Evolutionary conservation across 2,329 filamentous ascomycete genomes (phyloP).

Genomic region (Calonectria leucothoes): DNA sequence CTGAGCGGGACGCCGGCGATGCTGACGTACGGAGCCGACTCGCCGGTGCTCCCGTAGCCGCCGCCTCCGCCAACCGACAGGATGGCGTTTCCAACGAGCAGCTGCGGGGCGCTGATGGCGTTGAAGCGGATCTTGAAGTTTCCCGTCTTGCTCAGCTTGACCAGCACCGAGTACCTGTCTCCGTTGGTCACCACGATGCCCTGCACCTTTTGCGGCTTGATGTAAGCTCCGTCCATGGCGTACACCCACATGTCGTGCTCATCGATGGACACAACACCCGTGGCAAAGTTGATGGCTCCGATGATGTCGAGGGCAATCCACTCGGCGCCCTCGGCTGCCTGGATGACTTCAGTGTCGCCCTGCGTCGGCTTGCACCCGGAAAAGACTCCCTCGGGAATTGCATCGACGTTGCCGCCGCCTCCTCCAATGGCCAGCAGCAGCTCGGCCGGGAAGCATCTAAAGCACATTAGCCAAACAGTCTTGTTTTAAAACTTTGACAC

Average conservation of each 20-base stretch:
- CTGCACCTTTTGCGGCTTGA: slow-evolving; percentile 62
- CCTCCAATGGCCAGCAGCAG: slow-evolving; percentile 51
- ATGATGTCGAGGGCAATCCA: slow-evolving; percentile 69
- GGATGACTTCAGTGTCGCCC: slow-evolving; percentile 56
- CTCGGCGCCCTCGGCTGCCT: slow-evolving; percentile 32
- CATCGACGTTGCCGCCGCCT: slow-evolving; percentile 46
- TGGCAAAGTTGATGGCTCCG: slow-evolving; percentile 60
- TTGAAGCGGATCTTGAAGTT: slow-evolving; percentile 67
- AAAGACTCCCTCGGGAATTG: slow-evolving; percentile 57
- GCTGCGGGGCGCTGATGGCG: slow-evolving; percentile 61
- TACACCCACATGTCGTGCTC: slow-evolving; percentile 65
- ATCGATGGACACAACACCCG: slow-evolving; percentile 60
- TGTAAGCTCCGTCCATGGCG: slow-evolving; percentile 65
- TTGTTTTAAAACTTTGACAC: too few species aligned
- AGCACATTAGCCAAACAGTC: neutral
- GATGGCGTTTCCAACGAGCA: slow-evolving; percentile 64
- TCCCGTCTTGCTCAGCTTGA: slow-evolving; percentile 58
- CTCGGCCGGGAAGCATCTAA: slow-evolving; percentile 45
- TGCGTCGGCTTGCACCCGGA: slow-evolving; percentile 60
- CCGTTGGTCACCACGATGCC: slow-evolving; percentile 61
- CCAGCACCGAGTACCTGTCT: slow-evolving; percentile 62
- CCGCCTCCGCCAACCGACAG: slow-evolving; percentile 52
- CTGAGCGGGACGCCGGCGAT: slow-evolving; percentile 58
- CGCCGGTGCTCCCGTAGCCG: slow-evolving; percentile 15
- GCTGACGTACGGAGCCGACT: slow-evolving; percentile 59